Evolutionary conservation across 345 rosid genomes (phyloP).

Genomic region (Ceriops tagal): DNA sequence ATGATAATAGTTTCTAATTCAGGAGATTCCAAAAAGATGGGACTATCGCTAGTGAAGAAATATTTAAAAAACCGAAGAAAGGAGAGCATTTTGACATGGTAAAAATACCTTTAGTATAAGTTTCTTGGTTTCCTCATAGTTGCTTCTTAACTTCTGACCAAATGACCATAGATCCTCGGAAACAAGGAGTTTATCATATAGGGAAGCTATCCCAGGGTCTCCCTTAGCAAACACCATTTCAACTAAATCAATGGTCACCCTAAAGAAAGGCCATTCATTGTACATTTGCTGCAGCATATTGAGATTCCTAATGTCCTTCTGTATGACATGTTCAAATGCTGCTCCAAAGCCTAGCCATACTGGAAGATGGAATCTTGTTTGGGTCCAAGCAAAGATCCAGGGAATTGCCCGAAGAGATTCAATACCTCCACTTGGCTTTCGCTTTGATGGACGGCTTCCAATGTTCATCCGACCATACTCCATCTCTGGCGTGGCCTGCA

Average conservation of each 20-base stretch:
- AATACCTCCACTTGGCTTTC: constrained; percentile 95
- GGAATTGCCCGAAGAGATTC: constrained; percentile 98
- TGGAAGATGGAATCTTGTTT: constrained; percentile 96
- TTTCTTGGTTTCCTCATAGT: constrained; percentile 75
- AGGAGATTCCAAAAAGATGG: no score
- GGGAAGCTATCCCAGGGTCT: constrained; percentile 84
- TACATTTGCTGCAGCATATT: constrained; percentile 88
- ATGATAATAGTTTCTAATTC: no score
- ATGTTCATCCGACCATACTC: constrained; percentile 99
- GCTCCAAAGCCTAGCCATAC: constrained; percentile 98
- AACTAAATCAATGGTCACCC: constrained; percentile 90
- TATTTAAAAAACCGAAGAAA: background rate
- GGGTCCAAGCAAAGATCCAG: constrained; percentile 99
- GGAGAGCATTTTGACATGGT: background rate
- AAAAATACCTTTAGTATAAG: constrained; percentile 77
- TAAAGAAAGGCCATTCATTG: constrained; percentile 90
- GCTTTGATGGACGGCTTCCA: constrained; percentile 94
- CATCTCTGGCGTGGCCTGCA: constrained; percentile 96
- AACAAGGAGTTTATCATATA: constrained; percentile 84
- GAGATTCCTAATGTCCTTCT: constrained; percentile 71
- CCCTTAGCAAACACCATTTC: constrained; percentile 99
- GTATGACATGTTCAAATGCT: constrained; percentile 68
- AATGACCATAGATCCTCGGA: constrained; percentile 76
- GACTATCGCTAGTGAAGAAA: background rate
- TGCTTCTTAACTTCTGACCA: constrained; percentile 61